Conservation (phyloP, 805 yeast genomes). For the Spathaspora sp. region DNA sequence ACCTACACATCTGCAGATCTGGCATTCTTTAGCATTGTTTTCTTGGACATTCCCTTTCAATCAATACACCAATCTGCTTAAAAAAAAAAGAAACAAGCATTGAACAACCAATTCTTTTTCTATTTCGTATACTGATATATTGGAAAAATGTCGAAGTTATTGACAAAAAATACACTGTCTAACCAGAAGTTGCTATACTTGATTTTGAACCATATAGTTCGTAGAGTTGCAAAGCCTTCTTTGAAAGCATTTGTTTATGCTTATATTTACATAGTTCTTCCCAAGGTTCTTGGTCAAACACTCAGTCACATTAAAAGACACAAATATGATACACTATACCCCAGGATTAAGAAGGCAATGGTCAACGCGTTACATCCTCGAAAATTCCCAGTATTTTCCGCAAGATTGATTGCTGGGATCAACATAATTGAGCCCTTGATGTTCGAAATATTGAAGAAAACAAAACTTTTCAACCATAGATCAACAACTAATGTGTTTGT, state of each 20-base stretch:
- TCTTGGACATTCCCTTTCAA: too few species aligned
- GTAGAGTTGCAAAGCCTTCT: constrained; percentile 21
- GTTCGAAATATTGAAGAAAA: constrained; percentile 7
- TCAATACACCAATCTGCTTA: neutral
- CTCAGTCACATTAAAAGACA: constrained; percentile 14
- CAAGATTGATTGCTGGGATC: constrained; percentile 27
- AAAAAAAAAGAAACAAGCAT: neutral
- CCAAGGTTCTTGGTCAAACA: constrained; percentile 20
- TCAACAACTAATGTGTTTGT: constrained; percentile 10
- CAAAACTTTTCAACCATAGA: neutral
- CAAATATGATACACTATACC: constrained; percentile 11
- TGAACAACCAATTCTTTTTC: neutral
- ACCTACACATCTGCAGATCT: too few species aligned
- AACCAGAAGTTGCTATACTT: neutral
- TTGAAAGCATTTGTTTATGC: constrained; percentile 31
- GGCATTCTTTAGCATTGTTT: too few species aligned
- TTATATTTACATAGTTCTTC: constrained; percentile 31
- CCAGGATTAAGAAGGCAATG: constrained; percentile 16
- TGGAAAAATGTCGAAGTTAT: neutral
- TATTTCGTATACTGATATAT: neutral
- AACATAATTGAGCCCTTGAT: constrained; percentile 26
- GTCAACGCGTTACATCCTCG: constrained; percentile 23
- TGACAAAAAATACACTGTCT: neutral
- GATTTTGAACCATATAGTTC: constrained; percentile 1
- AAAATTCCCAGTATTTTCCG: constrained; percentile 35